Evolutionary conservation across 2,329 filamentous ascomycete species (phyloP), one percentile per base, ranked within the genome.

Genomic region (Exophiala sideris): DNA sequence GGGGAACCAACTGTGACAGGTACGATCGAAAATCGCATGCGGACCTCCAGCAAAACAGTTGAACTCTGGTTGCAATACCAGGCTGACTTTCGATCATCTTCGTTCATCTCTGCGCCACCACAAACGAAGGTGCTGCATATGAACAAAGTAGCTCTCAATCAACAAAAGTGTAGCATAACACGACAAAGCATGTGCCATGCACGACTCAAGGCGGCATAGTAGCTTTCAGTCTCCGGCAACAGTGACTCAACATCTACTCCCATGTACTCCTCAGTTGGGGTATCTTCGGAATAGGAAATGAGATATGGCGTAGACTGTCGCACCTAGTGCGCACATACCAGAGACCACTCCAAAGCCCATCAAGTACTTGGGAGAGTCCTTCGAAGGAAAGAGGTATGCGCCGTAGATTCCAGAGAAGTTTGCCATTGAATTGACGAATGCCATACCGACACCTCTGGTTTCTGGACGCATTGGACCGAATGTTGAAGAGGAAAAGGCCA

Each of bases 381-480:
- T 60, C 0, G 66, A 64, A 0, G 79, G 80, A 65, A 80, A 82
- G 2, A 82, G 61, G 57, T 80, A 75, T 0, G 77, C 73, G 8
- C 80, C 79, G 56, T 82, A 82, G 14, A 83, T 81, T 56, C 79
- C 76, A 0, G 79, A 76, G 9, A 81, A 63, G 57, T 81, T 82
- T 3, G 77, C 79, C 62, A 81, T 68, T 0, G 77, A 76, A 58
- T 81, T 81, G 36, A 81, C 75, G 8, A 81, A 64, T 1, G 78
- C 79, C 18, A 82, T 65, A 2, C 71, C 71, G n/a, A 83, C 73
- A 11, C 73, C 79, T n/a, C 79, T 66, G 2, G 74, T 73, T 58
- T 81, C 77, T 0, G 71, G 72, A 16, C 71, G 68, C 72, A 81
- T 76, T 14, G 68, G 64, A 1, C 72, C 73, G 61, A 83, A 81